Conservation (phyloP, 345 rosid species). For the Erodium maritimum region DNA sequence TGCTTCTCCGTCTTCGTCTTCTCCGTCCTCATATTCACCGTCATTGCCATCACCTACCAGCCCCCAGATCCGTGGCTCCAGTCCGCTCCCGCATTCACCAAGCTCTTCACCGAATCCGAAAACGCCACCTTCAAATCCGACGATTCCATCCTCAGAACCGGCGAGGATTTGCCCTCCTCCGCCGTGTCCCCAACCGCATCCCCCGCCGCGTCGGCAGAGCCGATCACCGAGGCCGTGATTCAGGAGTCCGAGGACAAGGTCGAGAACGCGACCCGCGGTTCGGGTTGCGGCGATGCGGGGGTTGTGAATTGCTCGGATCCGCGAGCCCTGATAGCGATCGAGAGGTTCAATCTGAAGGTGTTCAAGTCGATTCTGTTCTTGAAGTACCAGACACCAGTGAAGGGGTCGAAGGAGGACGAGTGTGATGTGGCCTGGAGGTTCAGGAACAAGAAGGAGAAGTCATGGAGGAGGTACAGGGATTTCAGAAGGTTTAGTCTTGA, state of each 20-base stretch:
- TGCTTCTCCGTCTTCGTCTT: conserved; percentile 92
- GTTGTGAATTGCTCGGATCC: conserved; percentile 84
- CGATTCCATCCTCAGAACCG: conserved; percentile 62
- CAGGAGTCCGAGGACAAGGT: conserved; percentile 34
- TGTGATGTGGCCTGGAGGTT: conserved; percentile 91
- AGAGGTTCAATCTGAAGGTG: conserved; percentile 62
- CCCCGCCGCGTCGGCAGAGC: conserved; percentile 11
- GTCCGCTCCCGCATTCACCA: conserved; percentile 79
- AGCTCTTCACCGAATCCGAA: conserved; percentile 60
- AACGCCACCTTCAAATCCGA: conserved; percentile 79
- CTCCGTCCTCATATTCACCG: conserved; percentile 73
- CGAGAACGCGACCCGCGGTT: conserved; percentile 12
- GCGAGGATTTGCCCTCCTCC: conserved; percentile 50
- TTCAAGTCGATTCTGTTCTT: conserved; percentile 70
- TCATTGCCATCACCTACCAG: conserved; percentile 78
- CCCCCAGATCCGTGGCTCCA: conserved; percentile 99
- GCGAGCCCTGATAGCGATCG: conserved; percentile 42
- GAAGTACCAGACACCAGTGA: conserved; percentile 68
- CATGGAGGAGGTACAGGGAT: conserved; percentile 90
- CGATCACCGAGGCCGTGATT: conserved; percentile 38
- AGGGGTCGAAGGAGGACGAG: conserved; percentile 55
- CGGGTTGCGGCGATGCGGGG: conserved; percentile 38
- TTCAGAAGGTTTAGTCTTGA: conserved; percentile 77
- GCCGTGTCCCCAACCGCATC: conserved; percentile 11
- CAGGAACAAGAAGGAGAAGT: conserved; percentile 86